These are phyloP conservation scores for Colletotrichum plurivorum DNA, from an alignment of 2,329 filamentous ascomycete species.

Conservation along the genomic window DNA sequence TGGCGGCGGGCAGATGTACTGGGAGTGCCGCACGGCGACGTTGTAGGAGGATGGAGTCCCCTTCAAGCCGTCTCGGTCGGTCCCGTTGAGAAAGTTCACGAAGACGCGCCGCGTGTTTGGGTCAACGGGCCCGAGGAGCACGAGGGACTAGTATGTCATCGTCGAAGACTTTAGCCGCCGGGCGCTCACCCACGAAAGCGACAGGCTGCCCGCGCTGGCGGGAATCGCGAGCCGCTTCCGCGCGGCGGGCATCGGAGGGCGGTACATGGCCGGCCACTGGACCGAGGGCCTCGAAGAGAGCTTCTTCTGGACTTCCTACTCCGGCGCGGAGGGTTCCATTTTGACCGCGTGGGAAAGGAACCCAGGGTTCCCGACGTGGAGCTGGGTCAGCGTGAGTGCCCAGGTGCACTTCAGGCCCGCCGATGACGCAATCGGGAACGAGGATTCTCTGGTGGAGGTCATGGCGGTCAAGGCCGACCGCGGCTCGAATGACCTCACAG, in stretches of 20 bases:
- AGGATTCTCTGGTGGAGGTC: no score
- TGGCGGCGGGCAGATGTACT: conserved; percentile 34
- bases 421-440: no score
- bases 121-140: no score
- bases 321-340: no score
- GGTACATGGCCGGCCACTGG: conserved; percentile 1
- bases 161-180: background rate
- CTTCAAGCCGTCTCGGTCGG: no score
- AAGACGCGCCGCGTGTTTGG: no score
- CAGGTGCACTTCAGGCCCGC: no score
- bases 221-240: background rate
- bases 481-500: no score
- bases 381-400: background rate
- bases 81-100: no score
- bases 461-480: no score
- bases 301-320: background rate
- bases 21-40: conserved; percentile 33
- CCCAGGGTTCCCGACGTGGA: background rate
- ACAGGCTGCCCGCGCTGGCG: background rate
- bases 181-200: rapidly evolving
- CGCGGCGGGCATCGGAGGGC: background rate
- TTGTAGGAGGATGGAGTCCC: background rate
- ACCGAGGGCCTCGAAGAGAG: background rate
- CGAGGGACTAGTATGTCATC: background rate
- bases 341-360: no score